Evolutionary conservation across 2,329 filamentous ascomycete species (phyloP).

Genomic region (Fusarium chlamydosporum): DNA sequence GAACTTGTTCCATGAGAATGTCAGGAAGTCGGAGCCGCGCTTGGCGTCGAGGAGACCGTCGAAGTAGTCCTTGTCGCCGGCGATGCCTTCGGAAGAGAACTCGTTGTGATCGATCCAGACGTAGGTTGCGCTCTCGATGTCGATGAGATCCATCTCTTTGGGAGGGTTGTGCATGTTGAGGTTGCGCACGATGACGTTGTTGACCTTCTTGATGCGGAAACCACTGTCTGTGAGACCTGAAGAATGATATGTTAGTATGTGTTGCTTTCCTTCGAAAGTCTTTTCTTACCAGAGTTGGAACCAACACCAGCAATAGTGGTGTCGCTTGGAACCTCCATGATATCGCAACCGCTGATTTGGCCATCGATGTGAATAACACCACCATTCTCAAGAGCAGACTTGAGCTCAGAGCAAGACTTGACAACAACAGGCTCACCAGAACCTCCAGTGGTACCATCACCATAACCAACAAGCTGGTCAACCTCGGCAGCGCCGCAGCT

Average conservation of each 20-base stretch:
- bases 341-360: constrained; percentile 56
- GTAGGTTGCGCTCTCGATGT: constrained; percentile 59
- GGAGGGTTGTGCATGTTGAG: constrained; percentile 62
- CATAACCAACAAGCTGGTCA: constrained; percentile 50
- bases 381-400: constrained; percentile 55
- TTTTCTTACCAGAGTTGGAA: constrained; percentile 53
- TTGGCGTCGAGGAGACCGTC: constrained; percentile 72
- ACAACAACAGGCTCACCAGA: constrained; percentile 61
- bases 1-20: constrained; percentile 51
- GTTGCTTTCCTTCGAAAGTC: background rate
- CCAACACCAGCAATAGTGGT: constrained; percentile 65
- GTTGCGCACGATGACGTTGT: constrained; percentile 68
- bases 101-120: constrained; percentile 72
- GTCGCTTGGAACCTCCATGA: constrained; percentile 62
- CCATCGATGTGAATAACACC: constrained; percentile 62
- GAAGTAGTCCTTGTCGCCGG: constrained; percentile 72
- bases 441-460: constrained; percentile 61
- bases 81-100: constrained; percentile 63
- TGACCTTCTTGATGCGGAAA: constrained; percentile 60
- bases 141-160: constrained; percentile 63
- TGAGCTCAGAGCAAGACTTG: constrained; percentile 60
- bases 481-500: constrained; percentile 40
- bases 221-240: constrained; percentile 56
- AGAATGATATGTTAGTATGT: background rate
- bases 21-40: constrained; percentile 69